Evolutionary conservation across 371 early-diverging fungal genomes (phyloP).

Genomic region (Mucor saturninus): DNA sequence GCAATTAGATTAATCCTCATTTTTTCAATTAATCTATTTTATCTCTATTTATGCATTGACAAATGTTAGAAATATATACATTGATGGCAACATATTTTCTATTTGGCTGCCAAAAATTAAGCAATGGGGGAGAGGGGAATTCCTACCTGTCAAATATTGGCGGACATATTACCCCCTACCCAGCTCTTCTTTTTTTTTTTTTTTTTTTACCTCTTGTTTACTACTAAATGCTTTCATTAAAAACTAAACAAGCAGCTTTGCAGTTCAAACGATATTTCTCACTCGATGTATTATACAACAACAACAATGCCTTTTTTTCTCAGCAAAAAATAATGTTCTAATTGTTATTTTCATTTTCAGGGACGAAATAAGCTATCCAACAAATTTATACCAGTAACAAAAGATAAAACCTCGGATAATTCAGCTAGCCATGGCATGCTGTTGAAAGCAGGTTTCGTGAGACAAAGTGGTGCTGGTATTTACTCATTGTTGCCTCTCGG

Average conservation of each 20-base stretch:
- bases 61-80: too few species aligned
- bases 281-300: conserved; percentile 5
- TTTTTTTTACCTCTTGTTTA: not conserved
- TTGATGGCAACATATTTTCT: too few species aligned
- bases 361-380: conserved; percentile 50
- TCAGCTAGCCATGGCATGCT: conserved; percentile 19
- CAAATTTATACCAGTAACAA: conserved; percentile 41
- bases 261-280: conserved; percentile 12
- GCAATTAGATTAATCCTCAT: too few species aligned
- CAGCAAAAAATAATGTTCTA: not conserved
- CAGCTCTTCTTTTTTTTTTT: not conserved
- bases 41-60: too few species aligned
- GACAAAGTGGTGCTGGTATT: conserved; percentile 78
- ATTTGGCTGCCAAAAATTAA: too few species aligned
- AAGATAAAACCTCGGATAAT: conserved; percentile 20
- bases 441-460: not conserved
- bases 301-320: not conserved
- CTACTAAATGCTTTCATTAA: not conserved
- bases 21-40: too few species aligned
- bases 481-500: conserved; percentile 84
- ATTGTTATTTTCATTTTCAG: conserved; percentile 26
- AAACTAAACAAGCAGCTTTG: not conserved
- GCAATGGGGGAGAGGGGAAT: too few species aligned
- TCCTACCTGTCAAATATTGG: not conserved
- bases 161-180: not conserved